Percentiles rank a stretch among this genome's conserved stretches.
phyloP scores from a whole-genome alignment of 2,329 filamentous ascomycete species.

The Didymosphaeria variabile region DNA sequence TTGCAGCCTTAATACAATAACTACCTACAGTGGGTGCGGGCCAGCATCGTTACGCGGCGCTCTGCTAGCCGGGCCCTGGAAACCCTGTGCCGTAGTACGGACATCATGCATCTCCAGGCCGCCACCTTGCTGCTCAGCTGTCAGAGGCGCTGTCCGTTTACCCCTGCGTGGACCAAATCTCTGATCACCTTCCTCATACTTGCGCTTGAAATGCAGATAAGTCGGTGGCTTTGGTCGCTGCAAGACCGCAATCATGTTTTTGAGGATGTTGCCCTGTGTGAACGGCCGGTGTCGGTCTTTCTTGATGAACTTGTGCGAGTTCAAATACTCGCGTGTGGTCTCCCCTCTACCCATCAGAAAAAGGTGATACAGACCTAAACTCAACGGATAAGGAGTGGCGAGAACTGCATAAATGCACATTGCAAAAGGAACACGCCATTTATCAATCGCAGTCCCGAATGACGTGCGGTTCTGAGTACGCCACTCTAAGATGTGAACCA shows the following conservation, averaged over 20 bases:
- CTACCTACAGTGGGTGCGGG: conserved; percentile 22
- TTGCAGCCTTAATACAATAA: neutral
- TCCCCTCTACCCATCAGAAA: conserved; percentile 91
- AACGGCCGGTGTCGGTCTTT: conserved; percentile 92
- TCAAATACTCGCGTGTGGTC: conserved; percentile 95
- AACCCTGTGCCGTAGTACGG: conserved; percentile 33
- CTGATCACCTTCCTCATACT: conserved; percentile 83
- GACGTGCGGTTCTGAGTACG: conserved; percentile 68
- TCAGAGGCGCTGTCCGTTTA: conserved; percentile 59
- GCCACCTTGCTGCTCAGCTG: conserved; percentile 62
- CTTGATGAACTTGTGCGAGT: conserved; percentile 93
- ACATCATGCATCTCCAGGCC: conserved; percentile 75
- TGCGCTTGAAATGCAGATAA: conserved; percentile 85
- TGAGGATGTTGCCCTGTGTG: conserved; percentile 76
- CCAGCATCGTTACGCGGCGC: conserved; percentile 26
- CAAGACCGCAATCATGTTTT: conserved; percentile 84
- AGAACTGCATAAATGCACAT: conserved; percentile 86
- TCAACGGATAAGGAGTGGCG: conserved; percentile 79
- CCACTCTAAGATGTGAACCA: conserved; percentile 84
- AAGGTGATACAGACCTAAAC: conserved; percentile 86
- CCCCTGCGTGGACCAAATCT: conserved; percentile 72
- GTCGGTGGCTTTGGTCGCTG: conserved; percentile 85
- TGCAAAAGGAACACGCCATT: conserved; percentile 83
- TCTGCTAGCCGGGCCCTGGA: conserved; percentile 45
- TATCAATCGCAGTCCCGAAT: conserved; percentile 73